These are phyloP conservation scores for Cladobotryum protrusum DNA, from an alignment of 2,329 filamentous ascomycete genomes.

Conservation along the genomic window DNA sequence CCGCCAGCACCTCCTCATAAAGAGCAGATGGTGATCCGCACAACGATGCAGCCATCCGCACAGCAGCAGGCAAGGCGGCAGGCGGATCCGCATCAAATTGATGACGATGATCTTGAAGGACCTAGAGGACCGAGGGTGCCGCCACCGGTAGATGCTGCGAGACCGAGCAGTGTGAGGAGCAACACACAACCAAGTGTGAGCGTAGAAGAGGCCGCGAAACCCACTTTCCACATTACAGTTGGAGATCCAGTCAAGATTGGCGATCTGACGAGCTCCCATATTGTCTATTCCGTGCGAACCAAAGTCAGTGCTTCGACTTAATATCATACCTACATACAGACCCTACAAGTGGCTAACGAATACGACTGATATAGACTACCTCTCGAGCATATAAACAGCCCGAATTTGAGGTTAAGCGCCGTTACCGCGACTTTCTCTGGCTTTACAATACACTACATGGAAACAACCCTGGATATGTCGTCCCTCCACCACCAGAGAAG, in stretches of 20 bases:
- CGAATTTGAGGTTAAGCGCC: slow-evolving; percentile 87
- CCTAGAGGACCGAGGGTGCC: slow-evolving; percentile 54
- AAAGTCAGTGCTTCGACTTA: slow-evolving; percentile 51
- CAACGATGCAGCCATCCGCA: slow-evolving; percentile 43
- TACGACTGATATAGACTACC: slow-evolving; percentile 57
- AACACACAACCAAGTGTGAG: slow-evolving; percentile 71
- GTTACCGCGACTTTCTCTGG: slow-evolving; percentile 97
- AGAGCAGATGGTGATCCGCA: slow-evolving; percentile 57
- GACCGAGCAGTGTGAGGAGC: slow-evolving; percentile 44
- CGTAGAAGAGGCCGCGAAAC: slow-evolving; percentile 88
- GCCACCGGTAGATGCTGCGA: slow-evolving; percentile 55
- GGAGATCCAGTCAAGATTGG: slow-evolving; percentile 98
- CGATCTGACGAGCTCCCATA: slow-evolving; percentile 93
- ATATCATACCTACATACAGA: neutral
- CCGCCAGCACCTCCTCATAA: slow-evolving; percentile 66
- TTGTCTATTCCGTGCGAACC: slow-evolving; percentile 92
- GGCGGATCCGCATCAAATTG: slow-evolving; percentile 58
- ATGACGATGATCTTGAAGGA: slow-evolving; percentile 61
- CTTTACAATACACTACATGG: slow-evolving; percentile 90
- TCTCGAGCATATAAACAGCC: slow-evolving; percentile 92
- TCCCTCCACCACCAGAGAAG: slow-evolving; percentile 95
- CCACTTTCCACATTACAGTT: slow-evolving; percentile 82
- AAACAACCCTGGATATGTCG: slow-evolving; percentile 91
- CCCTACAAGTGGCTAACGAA: neutral
- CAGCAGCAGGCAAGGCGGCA: slow-evolving; percentile 38